Evolutionary conservation across 2,329 filamentous ascomycete genomes (phyloP).

Genomic region (Chrysoporthe cubensis): DNA sequence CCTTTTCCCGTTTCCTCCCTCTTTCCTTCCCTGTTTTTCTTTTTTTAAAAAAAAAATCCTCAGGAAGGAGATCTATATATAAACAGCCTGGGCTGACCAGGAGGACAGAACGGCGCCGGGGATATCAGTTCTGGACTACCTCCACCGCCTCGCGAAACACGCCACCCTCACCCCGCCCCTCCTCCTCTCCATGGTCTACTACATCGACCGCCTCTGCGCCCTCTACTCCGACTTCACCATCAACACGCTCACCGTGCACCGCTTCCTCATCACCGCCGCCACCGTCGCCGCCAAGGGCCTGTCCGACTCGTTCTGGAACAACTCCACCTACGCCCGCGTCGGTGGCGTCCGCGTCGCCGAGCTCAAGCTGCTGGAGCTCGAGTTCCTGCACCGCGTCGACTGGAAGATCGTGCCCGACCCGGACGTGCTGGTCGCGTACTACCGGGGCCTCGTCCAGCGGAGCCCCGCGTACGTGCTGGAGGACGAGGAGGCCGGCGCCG

Average conservation of each 20-base stretch:
- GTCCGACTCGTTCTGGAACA: constrained; percentile 98
- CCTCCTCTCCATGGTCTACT: constrained; percentile 98
- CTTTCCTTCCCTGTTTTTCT: constrained; percentile 19
- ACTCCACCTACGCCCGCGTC: constrained; percentile 91
- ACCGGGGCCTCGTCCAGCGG: constrained; percentile 78
- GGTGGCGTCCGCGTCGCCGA: constrained; percentile 91
- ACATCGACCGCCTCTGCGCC: constrained; percentile 92
- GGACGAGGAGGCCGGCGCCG: constrained; percentile 39
- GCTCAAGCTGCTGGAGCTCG: constrained; percentile 86
- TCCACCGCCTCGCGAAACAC: constrained; percentile 89
- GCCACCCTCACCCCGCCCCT: constrained; percentile 92
- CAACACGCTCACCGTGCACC: constrained; percentile 93
- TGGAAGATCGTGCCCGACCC: constrained; percentile 98
- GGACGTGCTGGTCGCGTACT: constrained; percentile 92
- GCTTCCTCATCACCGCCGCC: constrained; percentile 93
- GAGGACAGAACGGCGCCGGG: constrained; percentile 68
- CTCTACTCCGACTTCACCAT: constrained; percentile 95
- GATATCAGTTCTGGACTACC: constrained; percentile 92
- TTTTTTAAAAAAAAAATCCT: constrained; percentile 26
- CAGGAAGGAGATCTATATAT: constrained; percentile 25
- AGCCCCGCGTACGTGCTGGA: constrained; percentile 58
- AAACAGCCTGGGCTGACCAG: neutral
- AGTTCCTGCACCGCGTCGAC: constrained; percentile 89
- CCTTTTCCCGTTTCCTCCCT: neutral
- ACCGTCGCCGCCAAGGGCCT: constrained; percentile 96